Conservation (phyloP, 192 early-diverging fungal species). For the Kickxella alabastrina region DNA sequence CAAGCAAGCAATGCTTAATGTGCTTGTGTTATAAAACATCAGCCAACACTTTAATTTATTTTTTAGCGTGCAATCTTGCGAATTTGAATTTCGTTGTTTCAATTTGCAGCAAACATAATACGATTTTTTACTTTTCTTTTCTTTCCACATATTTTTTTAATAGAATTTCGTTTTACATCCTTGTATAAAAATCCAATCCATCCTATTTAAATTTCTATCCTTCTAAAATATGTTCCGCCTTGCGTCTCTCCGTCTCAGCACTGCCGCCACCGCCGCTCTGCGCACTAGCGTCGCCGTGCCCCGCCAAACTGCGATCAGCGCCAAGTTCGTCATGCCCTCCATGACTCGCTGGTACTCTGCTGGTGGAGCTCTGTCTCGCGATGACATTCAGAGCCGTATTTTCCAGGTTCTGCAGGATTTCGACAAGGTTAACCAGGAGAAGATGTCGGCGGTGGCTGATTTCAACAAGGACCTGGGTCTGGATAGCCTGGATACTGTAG, state of each 20-base stretch:
- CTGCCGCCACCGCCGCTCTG: slow-evolving; percentile 2
- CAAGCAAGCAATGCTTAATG: too few relatives aligned
- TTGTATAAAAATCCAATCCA: not conserved
- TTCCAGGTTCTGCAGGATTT: slow-evolving; percentile 88
- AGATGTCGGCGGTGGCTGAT: slow-evolving; percentile 80
- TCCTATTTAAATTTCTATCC: not conserved
- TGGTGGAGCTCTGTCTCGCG: slow-evolving; percentile 61
- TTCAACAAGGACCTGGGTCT: slow-evolving; percentile 93
- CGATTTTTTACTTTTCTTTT: not conserved
- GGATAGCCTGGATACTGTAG: slow-evolving; percentile 95
- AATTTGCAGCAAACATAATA: not conserved
- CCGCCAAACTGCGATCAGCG: not conserved
- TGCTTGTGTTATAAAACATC: not conserved
- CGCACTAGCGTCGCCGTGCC: not conserved
- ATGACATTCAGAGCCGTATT: slow-evolving; percentile 79
- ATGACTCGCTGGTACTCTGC: slow-evolving; percentile 75
- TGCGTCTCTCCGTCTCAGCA: slow-evolving; percentile 22
- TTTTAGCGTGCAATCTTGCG: not conserved
- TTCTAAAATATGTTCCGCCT: slow-evolving; percentile 29
- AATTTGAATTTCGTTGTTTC: not conserved
- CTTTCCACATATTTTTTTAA: not conserved
- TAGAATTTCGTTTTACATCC: too few relatives aligned
- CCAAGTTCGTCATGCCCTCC: slow-evolving; percentile 8
- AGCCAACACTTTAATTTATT: too few relatives aligned
- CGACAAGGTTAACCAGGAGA: slow-evolving; percentile 89